Base-by-base conservation (phyloP, 2,329 filamentous ascomycete genomes). In the Penicillium sp. region DNA sequence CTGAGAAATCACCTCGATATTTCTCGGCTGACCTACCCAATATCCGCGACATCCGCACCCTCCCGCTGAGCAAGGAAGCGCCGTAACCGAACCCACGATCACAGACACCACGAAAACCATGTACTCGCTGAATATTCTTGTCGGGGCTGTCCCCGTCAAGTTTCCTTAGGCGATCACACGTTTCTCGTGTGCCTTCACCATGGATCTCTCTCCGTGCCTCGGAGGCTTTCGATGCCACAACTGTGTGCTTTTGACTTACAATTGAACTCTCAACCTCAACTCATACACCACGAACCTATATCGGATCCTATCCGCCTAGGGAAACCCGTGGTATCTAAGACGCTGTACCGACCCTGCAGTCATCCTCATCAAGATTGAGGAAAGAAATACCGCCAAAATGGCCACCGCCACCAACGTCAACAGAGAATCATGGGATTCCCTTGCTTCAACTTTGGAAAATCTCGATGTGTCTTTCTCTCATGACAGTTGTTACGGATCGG, bases 401-500 rank as follows among this genome's bases (percentile, higher is more conserved):
- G 63, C 62, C 48, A 51, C 48, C 38, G 51, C 61, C 31, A 56
- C 49, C 28, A 54, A 60, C 40, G 54, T 50, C 48, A 62, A 63
- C 54, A 62, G 61, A 53, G 63, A 63, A 52, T 68, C 66, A 28
- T 73, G 69, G 69, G 67, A 71, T 48, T 71, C 69, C 44, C 62
- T 71, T 43, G 70, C 70, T 18, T 70, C 70, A 42, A 58, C 64
- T 14, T 69, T 72, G 27, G 67, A 68, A 22, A 61, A 65, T 22
- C 62, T 71, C n/a, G 69, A 73, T 27, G 61, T 69, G 30, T 71
- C 70, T 13, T 55, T 70, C 24, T 71, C 69, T 27, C 70, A 70
- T 31, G 70, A 73, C 62, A 73, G 69, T 44, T 71, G 68, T 45
- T 73, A 71, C 57, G 68, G 64, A 43, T 73, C 70, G 11, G 70